A percentile compares a stretch with the other conserved stretches of the same genome.
Evolutionary conservation across 176 grass and related monocot species (phyloP).

Genomic region (Aegilops bicornis): DNA sequence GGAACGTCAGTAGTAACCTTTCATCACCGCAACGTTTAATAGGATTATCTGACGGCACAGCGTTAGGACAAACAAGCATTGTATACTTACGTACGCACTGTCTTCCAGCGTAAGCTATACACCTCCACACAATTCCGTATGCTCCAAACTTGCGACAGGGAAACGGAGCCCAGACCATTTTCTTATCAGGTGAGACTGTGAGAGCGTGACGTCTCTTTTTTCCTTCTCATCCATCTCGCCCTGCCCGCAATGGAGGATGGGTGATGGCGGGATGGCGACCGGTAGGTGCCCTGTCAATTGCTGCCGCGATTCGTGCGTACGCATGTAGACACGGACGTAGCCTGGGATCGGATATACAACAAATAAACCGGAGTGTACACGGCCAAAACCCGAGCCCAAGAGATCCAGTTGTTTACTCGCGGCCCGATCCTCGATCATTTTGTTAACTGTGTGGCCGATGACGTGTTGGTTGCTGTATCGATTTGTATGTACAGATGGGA

Average conservation of each 20-base stretch:
- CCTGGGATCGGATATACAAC: not conserved
- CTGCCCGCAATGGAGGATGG: not conserved
- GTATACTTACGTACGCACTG: not conserved
- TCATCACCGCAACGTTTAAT: not conserved
- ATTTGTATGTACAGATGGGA: not conserved
- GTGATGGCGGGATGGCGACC: not conserved
- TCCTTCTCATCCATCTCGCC: not conserved
- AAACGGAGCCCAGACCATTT: not conserved
- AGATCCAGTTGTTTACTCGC: not conserved
- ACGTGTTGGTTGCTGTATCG: not conserved
- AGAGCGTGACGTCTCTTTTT: not conserved
- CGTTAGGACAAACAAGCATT: not conserved
- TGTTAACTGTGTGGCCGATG: not conserved
- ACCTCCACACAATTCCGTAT: not conserved
- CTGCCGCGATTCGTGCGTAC: conserved; percentile 7
- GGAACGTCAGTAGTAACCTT: not conserved
- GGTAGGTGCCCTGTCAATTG: conserved; percentile 44
- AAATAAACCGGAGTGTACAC: not conserved
- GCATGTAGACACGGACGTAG: conserved; percentile 10
- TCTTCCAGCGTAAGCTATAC: not conserved
- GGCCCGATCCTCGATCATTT: not conserved
- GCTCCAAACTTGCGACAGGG: not conserved
- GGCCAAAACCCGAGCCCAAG: not conserved
- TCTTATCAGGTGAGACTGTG: not conserved
- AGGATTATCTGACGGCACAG: not conserved